Percentiles rank a stretch among this genome's conserved stretches.
phyloP scores from a whole-genome alignment of 2,329 filamentous ascomycete genomes.

The Metarhizium sp. region DNA sequence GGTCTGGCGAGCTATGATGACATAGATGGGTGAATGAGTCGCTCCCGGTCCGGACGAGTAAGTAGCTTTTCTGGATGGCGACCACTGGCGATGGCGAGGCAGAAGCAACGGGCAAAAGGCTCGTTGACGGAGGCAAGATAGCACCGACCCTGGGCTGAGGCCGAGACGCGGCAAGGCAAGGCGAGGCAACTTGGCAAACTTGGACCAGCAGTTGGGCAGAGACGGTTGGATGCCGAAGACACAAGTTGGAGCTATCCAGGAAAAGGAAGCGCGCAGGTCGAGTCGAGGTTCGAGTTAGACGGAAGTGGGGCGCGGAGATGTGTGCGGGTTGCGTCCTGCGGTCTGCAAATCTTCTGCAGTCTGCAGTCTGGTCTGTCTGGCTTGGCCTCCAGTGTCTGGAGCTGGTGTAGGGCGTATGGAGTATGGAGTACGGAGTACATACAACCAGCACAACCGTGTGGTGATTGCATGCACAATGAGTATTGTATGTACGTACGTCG shows the following conservation, averaged over 20 bases:
- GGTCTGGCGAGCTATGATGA: neutral
- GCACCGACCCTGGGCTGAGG: conserved; percentile 5
- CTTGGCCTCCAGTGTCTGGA: neutral
- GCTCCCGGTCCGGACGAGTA: neutral
- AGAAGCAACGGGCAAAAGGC: neutral
- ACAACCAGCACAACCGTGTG: no score
- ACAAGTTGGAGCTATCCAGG: conserved; percentile 6
- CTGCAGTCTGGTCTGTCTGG: neutral
- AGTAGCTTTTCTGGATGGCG: neutral
- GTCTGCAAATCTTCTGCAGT: neutral
- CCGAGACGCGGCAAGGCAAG: conserved; percentile 5
- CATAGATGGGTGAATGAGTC: neutral
- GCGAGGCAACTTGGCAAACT: neutral
- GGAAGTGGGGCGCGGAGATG: conserved; percentile 2
- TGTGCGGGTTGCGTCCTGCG: neutral
- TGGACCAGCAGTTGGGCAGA: conserved; percentile 12
- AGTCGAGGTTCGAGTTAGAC: neutral
- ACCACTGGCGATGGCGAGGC: neutral
- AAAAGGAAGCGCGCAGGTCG: conserved; percentile 3
- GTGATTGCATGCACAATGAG: no score
- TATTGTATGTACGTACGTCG: no score
- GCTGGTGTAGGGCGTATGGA: neutral
- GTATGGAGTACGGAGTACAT: no score
- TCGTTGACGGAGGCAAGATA: neutral
- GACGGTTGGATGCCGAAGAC: conserved; percentile 4